A percentile compares a stretch with the other conserved stretches of the same genome.
These are phyloP conservation scores for Mycena capillaripes DNA, from an alignment of 768 basidiomycete species.

Conservation along the genomic window DNA sequence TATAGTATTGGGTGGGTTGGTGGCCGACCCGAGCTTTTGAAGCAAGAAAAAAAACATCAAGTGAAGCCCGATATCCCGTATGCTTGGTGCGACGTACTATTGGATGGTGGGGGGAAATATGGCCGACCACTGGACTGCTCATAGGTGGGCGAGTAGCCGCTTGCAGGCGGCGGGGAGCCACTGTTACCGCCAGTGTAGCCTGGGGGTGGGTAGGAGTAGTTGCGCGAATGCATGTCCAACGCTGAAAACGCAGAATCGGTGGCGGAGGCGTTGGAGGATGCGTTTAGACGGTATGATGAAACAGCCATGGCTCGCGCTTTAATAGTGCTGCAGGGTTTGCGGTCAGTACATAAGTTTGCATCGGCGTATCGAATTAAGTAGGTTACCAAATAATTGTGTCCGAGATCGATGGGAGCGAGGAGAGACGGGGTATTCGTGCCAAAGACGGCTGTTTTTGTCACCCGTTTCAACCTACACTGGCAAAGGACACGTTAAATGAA, in stretches of 20 bases:
- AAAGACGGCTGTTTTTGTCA: constrained; percentile 38
- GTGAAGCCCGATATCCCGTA: background rate
- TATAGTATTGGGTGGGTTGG: constrained; percentile 18
- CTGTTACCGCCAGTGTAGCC: background rate
- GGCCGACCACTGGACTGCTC: constrained; percentile 16
- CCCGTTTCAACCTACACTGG: constrained; percentile 31
- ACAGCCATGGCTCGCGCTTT: constrained; percentile 25
- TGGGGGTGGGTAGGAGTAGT: constrained; percentile 23
- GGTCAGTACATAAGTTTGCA: constrained; percentile 35
- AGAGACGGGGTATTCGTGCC: constrained; percentile 26
- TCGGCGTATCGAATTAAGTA: constrained; percentile 28
- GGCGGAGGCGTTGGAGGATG: constrained; percentile 33
- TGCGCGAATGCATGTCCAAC: constrained; percentile 3
- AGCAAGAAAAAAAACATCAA: background rate
- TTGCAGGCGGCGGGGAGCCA: constrained; percentile 12
- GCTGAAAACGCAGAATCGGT: constrained; percentile 17
- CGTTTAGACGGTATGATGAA: constrained; percentile 21
- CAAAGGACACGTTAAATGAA: constrained; percentile 40
- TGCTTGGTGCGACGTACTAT: constrained; percentile 10
- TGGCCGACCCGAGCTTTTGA: constrained; percentile 21
- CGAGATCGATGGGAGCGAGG: constrained; percentile 32
- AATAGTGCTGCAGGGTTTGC: constrained; percentile 24
- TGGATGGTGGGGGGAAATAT: constrained; percentile 21
- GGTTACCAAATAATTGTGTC: constrained; percentile 39
- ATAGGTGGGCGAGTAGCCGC: constrained; percentile 14